These are phyloP conservation scores for Zalaria sp. DNA, from an alignment of 2,329 filamentous ascomycete species.

Conservation along the genomic window DNA sequence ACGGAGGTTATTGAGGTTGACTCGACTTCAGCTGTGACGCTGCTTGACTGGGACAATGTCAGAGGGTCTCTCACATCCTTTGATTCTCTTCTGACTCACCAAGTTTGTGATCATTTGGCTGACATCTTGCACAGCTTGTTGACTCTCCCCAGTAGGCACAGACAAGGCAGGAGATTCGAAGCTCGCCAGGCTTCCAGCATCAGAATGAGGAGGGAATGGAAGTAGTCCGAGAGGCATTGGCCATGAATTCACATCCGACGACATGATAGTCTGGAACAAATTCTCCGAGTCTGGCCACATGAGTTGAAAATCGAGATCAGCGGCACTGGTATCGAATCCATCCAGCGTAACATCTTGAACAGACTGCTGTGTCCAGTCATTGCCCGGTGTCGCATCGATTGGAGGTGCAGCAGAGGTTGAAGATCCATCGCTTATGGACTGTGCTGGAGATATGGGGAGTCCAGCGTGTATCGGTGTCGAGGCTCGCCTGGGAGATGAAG, in stretches of 20 bases:
- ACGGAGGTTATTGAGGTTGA: conserved; percentile 29
- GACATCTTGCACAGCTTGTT: conserved; percentile 30
- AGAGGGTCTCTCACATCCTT: neutral
- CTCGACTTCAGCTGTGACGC: conserved; percentile 29
- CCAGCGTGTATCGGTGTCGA: neutral
- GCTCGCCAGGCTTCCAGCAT: conserved; percentile 23
- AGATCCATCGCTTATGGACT: too few relatives aligned
- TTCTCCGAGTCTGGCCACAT: conserved; percentile 33
- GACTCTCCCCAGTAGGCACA: conserved; percentile 27
- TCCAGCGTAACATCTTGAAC: conserved; percentile 12
- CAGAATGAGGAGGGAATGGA: conserved; percentile 23
- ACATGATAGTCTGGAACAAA: conserved; percentile 29
- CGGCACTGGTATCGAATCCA: conserved; percentile 8
- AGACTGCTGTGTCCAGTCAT: conserved; percentile 13
- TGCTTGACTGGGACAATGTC: conserved; percentile 20
- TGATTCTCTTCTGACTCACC: conserved; percentile 13
- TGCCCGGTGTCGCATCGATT: conserved; percentile 5
- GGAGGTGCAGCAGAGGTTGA: neutral
- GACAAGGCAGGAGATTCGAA: conserved; percentile 21
- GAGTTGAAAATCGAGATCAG: conserved; percentile 25
- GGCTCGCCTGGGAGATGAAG: neutral
- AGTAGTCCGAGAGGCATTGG: conserved; percentile 26
- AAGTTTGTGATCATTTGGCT: conserved; percentile 29
- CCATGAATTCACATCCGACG: conserved; percentile 20
- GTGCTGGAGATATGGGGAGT: neutral